phyloP scores from a whole-genome alignment of 2,329 filamentous ascomycete genomes.

The Aspergillus pseudoviridinutans region DNA sequence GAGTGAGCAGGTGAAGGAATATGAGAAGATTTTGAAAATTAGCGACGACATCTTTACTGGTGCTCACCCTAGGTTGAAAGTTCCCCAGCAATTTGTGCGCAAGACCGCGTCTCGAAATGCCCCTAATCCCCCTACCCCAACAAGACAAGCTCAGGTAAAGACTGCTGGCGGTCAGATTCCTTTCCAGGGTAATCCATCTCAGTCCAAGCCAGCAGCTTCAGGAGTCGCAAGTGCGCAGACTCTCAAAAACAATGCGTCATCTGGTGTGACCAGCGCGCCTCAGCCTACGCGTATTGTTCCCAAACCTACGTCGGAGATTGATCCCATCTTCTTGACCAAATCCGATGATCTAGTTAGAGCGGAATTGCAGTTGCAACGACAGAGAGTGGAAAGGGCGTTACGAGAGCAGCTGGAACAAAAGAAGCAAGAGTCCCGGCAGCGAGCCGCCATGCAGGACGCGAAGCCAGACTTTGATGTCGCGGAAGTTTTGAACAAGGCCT shows the following conservation, averaged over 20 bases:
- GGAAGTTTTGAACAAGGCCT: constrained; percentile 67
- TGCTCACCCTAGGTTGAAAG: constrained; percentile 56
- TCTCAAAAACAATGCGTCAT: constrained; percentile 16
- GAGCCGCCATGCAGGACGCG: constrained; percentile 49
- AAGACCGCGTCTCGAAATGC: constrained; percentile 33
- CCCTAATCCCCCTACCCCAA: constrained; percentile 26
- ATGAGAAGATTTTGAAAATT: constrained; percentile 75
- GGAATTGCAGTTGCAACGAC: constrained; percentile 73
- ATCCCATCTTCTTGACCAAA: constrained; percentile 81
- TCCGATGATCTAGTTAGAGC: constrained; percentile 79
- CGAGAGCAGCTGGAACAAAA: constrained; percentile 72
- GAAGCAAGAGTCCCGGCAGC: constrained; percentile 46
- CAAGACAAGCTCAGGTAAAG: constrained; percentile 27
- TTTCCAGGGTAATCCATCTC: constrained; percentile 11
- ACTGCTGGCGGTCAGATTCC: constrained; percentile 15
- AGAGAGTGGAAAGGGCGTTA: constrained; percentile 72
- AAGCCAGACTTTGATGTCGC: constrained; percentile 65
- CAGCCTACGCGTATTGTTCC: constrained; percentile 38
- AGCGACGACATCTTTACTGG: constrained; percentile 78
- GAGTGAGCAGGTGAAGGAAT: constrained; percentile 61
- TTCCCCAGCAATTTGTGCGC: constrained; percentile 51
- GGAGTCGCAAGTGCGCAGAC: constrained; percentile 17
- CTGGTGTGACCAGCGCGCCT: constrained; percentile 17
- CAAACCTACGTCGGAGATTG: constrained; percentile 63
- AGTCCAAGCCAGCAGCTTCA: constrained; percentile 15